Percentiles rank a stretch among this genome's conserved stretches.
Evolutionary conservation across 495 filamentous ascomycete genomes (phyloP).

Genomic region (Gamarada debralockiae): DNA sequence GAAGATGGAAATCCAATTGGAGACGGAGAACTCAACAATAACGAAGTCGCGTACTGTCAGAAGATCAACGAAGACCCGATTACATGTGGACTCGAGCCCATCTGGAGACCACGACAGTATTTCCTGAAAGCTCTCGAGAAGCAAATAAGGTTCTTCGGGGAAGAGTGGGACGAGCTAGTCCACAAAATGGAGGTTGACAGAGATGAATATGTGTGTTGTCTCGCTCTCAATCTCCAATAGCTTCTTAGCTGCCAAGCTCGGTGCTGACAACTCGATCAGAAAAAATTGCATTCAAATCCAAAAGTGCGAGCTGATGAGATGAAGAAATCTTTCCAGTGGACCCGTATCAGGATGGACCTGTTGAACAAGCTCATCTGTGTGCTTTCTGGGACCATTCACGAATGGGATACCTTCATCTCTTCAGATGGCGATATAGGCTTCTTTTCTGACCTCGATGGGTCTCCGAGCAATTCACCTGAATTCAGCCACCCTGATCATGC

Average conservation of each 20-base stretch:
- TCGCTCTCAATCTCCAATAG: slow-evolving; percentile 1
- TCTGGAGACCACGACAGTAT: slow-evolving; percentile 7
- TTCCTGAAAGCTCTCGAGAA: background rate
- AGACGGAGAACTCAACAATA: slow-evolving; percentile 4
- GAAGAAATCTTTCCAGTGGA: slow-evolving; percentile 1
- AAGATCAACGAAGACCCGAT: background rate
- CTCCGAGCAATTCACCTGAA: background rate
- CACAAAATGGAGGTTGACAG: background rate
- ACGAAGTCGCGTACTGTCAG: background rate
- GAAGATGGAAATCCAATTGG: no score
- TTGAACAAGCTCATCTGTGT: background rate
- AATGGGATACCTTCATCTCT: slow-evolving; percentile 2
- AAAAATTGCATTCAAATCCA: background rate
- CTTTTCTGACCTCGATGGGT: slow-evolving; percentile 3
- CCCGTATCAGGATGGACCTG: background rate
- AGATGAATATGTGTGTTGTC: background rate
- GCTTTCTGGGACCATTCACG: background rate
- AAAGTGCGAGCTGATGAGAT: background rate
- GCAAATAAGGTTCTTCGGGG: background rate
- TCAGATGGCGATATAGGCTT: background rate
- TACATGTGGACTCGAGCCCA: no score
- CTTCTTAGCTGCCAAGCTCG: background rate
- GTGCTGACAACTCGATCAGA: background rate
- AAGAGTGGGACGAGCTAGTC: slow-evolving; percentile 1
- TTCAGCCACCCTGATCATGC: background rate